A percentile compares a stretch with the other conserved stretches of the same genome.
Conservation (phyloP, 2,329 filamentous ascomycete species). For the Aspergillus pseudoterreus region DNA sequence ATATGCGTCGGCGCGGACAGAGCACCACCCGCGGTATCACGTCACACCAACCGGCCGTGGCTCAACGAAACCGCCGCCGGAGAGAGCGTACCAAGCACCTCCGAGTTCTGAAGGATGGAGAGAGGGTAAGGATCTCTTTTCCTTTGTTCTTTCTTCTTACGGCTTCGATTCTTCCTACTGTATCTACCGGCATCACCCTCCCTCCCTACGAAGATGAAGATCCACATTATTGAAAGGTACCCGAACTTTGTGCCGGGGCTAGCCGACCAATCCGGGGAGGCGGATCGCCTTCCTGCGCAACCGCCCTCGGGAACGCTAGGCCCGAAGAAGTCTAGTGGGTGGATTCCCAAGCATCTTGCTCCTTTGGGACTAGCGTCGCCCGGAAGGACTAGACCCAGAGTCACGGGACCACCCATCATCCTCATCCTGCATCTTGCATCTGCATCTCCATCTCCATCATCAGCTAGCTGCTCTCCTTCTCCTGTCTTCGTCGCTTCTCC, state of each 20-base stretch:
- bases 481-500: slow-evolving; percentile 8
- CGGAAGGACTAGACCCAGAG: slow-evolving; percentile 26
- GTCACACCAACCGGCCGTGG: slow-evolving; percentile 19
- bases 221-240: slow-evolving; percentile 4
- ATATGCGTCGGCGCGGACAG: slow-evolving; percentile 21
- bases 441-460: slow-evolving; percentile 19
- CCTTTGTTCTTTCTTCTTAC: too few species aligned
- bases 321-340: slow-evolving; percentile 17
- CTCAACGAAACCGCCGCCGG: slow-evolving; percentile 17
- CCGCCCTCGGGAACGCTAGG: slow-evolving; percentile 35
- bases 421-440: slow-evolving; percentile 10
- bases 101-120: slow-evolving; percentile 12
- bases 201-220: too few species aligned
- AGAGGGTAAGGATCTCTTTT: slow-evolving; percentile 21
- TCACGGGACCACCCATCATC: slow-evolving; percentile 30
- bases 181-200: slow-evolving; percentile 2
- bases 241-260: slow-evolving; percentile 12
- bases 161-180: too few species aligned
- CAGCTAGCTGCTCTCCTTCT: slow-evolving; percentile 3
- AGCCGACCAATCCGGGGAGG: slow-evolving; percentile 18
- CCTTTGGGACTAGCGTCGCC: slow-evolving; percentile 27
- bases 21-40: slow-evolving; percentile 17
- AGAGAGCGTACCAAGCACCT: slow-evolving; percentile 3
- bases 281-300: slow-evolving; percentile 27
- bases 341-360: slow-evolving; percentile 13